phyloP scores from a whole-genome alignment of 192 early-diverging fungal genomes.

The Backusella macrospora region DNA sequence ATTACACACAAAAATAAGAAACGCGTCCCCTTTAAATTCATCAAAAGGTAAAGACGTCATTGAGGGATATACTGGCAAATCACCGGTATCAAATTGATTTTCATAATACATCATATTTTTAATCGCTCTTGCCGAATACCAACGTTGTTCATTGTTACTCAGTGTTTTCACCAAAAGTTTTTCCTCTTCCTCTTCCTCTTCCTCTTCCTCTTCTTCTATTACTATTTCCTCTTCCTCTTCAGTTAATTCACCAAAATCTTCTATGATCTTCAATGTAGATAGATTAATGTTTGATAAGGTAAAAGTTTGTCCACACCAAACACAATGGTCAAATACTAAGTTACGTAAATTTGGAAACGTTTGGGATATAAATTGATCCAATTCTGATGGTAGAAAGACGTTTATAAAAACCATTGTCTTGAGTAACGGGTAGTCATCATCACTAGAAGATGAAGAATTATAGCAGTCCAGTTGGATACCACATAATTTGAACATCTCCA shows the following conservation, averaged over 20 bases:
- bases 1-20: neutral
- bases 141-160: neutral
- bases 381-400: neutral
- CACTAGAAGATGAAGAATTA: neutral
- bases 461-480: neutral
- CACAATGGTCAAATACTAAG: neutral
- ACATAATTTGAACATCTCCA: neutral
- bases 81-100: neutral
- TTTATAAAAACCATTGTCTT: neutral
- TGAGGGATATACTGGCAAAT: neutral
- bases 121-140: neutral
- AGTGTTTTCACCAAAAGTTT: neutral
- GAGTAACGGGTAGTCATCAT: neutral
- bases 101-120: constrained; percentile 3
- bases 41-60: neutral
- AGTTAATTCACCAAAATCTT: neutral
- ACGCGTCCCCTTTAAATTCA: neutral
- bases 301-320: neutral
- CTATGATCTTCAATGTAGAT: neutral
- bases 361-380: neutral
- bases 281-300: neutral
- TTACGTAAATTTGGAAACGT: neutral
- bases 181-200: neutral
- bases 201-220: neutral
- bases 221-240: neutral